Percentiles rank a stretch among this genome's conserved stretches.
phyloP scores from a whole-genome alignment of 2,329 filamentous ascomycete genomes.

The Pseudogymnoascus pannorum region DNA sequence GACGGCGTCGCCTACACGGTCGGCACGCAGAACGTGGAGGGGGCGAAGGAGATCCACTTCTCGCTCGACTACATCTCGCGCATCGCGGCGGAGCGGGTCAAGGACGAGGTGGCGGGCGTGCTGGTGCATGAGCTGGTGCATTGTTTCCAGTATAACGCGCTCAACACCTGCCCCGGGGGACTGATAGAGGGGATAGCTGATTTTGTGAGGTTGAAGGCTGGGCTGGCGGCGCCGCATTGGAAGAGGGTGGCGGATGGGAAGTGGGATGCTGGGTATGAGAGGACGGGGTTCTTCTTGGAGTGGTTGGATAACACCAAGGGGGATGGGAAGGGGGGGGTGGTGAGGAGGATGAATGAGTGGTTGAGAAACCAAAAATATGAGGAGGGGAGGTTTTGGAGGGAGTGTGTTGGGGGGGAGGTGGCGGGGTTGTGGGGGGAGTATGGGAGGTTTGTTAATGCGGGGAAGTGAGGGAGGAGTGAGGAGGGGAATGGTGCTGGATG shows the following conservation, averaged over 20 bases:
- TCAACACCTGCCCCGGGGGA: conserved; percentile 58
- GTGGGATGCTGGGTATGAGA: conserved; percentile 90
- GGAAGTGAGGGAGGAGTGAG: conserved; percentile 22
- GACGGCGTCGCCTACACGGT: conserved; percentile 84
- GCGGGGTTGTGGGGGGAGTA: conserved; percentile 71
- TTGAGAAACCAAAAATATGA: conserved; percentile 58
- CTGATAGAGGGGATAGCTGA: conserved; percentile 89
- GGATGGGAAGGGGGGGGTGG: conserved; percentile 39
- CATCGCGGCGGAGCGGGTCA: conserved; percentile 37
- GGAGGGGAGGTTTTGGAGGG: conserved; percentile 58
- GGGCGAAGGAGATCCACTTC: conserved; percentile 92
- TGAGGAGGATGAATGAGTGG: conserved; percentile 59
- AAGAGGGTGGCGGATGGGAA: conserved; percentile 44
- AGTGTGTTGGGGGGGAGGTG: conserved; percentile 59
- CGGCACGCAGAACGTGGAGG: conserved; percentile 66
- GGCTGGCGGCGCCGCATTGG: conserved; percentile 78
- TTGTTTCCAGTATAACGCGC: conserved; percentile 77
- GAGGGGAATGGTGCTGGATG: too few species aligned
- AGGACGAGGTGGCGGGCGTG: conserved; percentile 70
- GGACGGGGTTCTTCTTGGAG: conserved; percentile 84
- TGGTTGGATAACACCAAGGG: conserved; percentile 68
- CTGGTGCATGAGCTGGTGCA: conserved; percentile 91
- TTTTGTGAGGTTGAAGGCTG: conserved; percentile 74
- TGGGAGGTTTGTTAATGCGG: conserved; percentile 32
- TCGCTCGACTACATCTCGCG: conserved; percentile 64